A percentile compares a stretch with the other conserved stretches of the same genome.
Conservation (phyloP, 345 rosid species). For the Lepidium sativum region DNA sequence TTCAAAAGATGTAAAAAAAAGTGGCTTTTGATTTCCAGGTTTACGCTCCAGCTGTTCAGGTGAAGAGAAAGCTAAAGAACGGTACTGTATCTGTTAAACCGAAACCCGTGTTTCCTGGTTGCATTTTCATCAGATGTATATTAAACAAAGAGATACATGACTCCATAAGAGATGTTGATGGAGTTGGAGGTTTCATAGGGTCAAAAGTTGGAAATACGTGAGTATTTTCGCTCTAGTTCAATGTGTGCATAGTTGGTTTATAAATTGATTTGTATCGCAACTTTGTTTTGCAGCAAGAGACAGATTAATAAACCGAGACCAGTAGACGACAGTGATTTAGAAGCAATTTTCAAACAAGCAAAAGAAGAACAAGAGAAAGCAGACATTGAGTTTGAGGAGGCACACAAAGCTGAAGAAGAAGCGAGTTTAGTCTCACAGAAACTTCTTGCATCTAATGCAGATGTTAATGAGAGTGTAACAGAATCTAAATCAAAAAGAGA, state of each 20-base stretch:
- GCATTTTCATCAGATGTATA: slow-evolving; percentile 65
- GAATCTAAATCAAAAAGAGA: slow-evolving; percentile 30
- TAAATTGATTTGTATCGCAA: not conserved
- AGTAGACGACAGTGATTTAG: slow-evolving; percentile 55
- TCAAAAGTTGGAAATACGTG: slow-evolving; percentile 74
- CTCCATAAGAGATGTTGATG: slow-evolving; percentile 50
- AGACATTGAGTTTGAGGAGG: slow-evolving; percentile 56
- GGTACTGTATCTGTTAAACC: slow-evolving; percentile 55
- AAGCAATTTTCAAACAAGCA: slow-evolving; percentile 58
- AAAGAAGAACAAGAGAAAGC: slow-evolving; percentile 67
- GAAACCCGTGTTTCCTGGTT: slow-evolving; percentile 65
- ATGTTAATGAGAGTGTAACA: slow-evolving; percentile 14
- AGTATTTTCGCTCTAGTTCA: slow-evolving; percentile 24
- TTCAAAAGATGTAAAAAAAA: not conserved
- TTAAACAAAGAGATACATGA: slow-evolving; percentile 85
- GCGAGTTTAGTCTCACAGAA: slow-evolving; percentile 13
- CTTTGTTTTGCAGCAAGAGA: slow-evolving; percentile 42
- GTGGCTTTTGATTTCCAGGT: slow-evolving; percentile 35
- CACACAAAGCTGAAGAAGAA: slow-evolving; percentile 31
- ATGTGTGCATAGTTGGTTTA: not conserved
- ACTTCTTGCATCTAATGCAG: slow-evolving; percentile 14
- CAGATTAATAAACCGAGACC: slow-evolving; percentile 79
- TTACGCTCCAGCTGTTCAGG: slow-evolving; percentile 66
- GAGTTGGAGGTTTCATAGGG: slow-evolving; percentile 84
- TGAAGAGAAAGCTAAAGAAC: slow-evolving; percentile 59